A percentile compares a stretch with the other conserved stretches of the same genome.
Evolutionary conservation across 2,329 filamentous ascomycete genomes (phyloP).

Genomic region (Paracoccidioides lutzii): DNA sequence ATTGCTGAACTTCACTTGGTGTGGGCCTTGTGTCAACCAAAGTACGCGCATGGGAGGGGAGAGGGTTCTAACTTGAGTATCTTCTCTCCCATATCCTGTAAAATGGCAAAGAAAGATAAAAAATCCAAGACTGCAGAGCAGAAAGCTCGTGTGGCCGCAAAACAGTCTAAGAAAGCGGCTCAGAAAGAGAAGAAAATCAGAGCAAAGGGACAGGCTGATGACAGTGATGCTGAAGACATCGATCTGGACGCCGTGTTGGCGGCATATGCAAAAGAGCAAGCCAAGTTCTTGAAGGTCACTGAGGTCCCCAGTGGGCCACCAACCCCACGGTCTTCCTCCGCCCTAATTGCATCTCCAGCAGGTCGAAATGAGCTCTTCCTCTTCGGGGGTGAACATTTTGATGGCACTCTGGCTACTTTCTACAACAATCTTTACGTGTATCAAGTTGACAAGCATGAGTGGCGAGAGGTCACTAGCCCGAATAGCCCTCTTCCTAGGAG

Average conservation of each 20-base stretch:
- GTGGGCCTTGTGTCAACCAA: background rate
- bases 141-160: constrained; percentile 48
- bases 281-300: constrained; percentile 86
- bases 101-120: constrained; percentile 43
- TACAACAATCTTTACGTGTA: constrained; percentile 56
- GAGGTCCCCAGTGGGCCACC: constrained; percentile 65
- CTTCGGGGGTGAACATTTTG: constrained; percentile 93
- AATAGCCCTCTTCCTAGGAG: constrained; percentile 84
- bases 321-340: constrained; percentile 63
- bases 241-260: constrained; percentile 89
- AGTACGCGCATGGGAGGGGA: background rate
- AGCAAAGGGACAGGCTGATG: constrained; percentile 52
- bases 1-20: too few species aligned
- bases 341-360: constrained; percentile 70
- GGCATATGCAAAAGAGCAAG: constrained; percentile 84
- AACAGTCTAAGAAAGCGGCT: constrained; percentile 71
- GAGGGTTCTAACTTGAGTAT: background rate
- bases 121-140: constrained; percentile 45
- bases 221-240: constrained; percentile 81
- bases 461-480: constrained; percentile 78
- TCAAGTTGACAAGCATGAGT: constrained; percentile 73
- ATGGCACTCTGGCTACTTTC: constrained; percentile 68
- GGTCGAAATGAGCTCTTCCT: constrained; percentile 80
- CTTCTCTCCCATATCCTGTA: constrained; percentile 1
- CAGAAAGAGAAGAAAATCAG: constrained; percentile 70